These are phyloP conservation scores for Boletus hoseneyae DNA, from an alignment of 1,284 basidiomycete species.

Conservation along the genomic window DNA sequence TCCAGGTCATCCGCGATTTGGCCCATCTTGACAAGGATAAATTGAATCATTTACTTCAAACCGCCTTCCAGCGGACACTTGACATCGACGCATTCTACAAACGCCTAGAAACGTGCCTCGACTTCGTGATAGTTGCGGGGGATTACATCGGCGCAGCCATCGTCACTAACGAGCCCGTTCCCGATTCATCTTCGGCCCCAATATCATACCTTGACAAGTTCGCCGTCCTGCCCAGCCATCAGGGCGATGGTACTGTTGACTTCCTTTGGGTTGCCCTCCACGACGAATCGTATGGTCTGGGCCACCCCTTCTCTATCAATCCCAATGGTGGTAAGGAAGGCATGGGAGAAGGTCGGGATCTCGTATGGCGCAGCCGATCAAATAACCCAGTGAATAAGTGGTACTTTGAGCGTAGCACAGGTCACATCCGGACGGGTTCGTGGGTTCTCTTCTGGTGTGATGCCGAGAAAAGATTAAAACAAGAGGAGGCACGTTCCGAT, in stretches of 20 bases:
- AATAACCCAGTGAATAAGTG: constrained; percentile 98
- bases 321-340: constrained; percentile 92
- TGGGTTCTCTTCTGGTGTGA: constrained; percentile 99
- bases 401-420: constrained; percentile 97
- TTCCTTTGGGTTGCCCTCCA: constrained; percentile 99
- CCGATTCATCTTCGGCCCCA: constrained; percentile 37
- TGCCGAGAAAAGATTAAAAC: constrained; percentile 79
- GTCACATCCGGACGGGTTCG: constrained; percentile 78
- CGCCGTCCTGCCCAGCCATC: constrained; percentile 90
- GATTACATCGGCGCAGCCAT: constrained; percentile 96
- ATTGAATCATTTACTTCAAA: constrained; percentile 81
- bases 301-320: constrained; percentile 91
- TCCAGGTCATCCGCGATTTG: constrained; percentile 73
- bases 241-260: constrained; percentile 98
- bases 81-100: constrained; percentile 75
- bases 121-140: constrained; percentile 94
- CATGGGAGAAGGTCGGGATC: constrained; percentile 84
- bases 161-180: constrained; percentile 78
- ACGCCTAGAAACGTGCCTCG: constrained; percentile 73
- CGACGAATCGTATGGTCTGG: constrained; percentile 97
- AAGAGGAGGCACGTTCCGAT: constrained; percentile 59
- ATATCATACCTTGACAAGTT: constrained; percentile 99
- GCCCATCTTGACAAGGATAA: constrained; percentile 72
- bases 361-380: constrained; percentile 92
- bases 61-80: constrained; percentile 78